Evolutionary conservation across 148 eudicot genomes (phyloP), one percentile per base, ranked within the genome.

Genomic region (Heliamphora exappendiculata): DNA sequence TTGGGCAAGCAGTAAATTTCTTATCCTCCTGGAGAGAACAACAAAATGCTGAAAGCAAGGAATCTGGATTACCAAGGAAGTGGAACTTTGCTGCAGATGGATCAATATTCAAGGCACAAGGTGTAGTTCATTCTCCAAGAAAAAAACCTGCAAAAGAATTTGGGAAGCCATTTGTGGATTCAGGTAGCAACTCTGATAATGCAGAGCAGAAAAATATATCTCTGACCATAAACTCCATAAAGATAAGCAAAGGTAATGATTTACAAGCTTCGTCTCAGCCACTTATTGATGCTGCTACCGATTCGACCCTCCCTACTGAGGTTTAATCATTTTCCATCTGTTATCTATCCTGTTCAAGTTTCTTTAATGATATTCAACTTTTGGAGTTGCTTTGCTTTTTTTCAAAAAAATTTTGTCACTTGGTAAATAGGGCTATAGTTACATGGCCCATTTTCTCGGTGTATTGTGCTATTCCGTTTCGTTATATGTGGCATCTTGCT

Each of bases 291-390:
- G 82, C 82, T 78, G 76, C 80, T 76, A 76, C 82, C 74, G 88
- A 94, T 84, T 81, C 94, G 62, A 74, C 84, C 67, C 82, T 95
- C 77, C 96, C 97, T 36, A 77, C 81, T n/a, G 97, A 95, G 96
- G 99, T 95, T n/a, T n/a, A 81, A 71, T 37, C 31, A 58, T 7
- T 51, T 20, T 28, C 1, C 13, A 34, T n/a, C 37, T 29, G 22
- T 63, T 62, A 29, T 63, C 59, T n/a, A 47, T 4, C 16, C 44
- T 64, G 20, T 3, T 70, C 22, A 33, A 72, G 34, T 62, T 76
- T 64, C 47, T 54, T 36, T 20, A 11, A 14, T 53, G 53, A 53
- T 39, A 28, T 24, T 16, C 45, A 64, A 47, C 17, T 66, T 50
- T 67, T 19, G 64, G 34, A 70, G 31, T 31, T 6, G 41, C 17